These are phyloP conservation scores for Melanopsichium pennsylvanicum DNA, from an alignment of 1,284 basidiomycete genomes.

Conservation along the genomic window DNA sequence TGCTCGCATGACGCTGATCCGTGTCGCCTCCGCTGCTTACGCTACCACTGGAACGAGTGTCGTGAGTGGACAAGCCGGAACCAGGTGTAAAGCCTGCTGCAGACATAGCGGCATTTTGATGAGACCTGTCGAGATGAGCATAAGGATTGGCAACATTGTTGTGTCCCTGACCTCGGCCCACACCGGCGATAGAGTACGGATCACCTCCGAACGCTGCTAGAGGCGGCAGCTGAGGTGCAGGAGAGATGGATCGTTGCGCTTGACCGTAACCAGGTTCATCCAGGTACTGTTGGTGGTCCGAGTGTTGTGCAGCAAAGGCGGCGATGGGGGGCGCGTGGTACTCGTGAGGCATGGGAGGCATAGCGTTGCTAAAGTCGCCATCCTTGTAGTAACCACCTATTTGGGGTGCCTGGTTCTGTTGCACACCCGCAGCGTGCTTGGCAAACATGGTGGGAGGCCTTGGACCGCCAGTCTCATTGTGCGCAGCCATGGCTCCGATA, in stretches of 20 bases:
- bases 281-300: constrained; percentile 23
- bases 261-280: constrained; percentile 36
- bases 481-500: constrained; percentile 26
- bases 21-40: constrained; percentile 10
- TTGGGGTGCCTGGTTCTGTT: constrained; percentile 38
- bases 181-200: constrained; percentile 52
- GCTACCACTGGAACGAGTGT: constrained; percentile 25
- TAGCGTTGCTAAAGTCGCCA: constrained; percentile 21
- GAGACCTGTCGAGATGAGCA: constrained; percentile 56
- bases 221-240: constrained; percentile 51
- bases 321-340: constrained; percentile 32
- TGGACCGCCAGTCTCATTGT: constrained; percentile 59
- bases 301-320: constrained; percentile 26
- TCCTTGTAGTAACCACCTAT: constrained; percentile 52
- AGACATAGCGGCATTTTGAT: constrained; percentile 1
- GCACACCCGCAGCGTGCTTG: constrained; percentile 55
- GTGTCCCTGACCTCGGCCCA: constrained; percentile 38
- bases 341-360: constrained; percentile 22
- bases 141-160: constrained; percentile 59
- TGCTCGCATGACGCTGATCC: constrained; percentile 19
- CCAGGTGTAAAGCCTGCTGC: constrained; percentile 16
- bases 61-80: constrained; percentile 1
- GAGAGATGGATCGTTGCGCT: constrained; percentile 20
- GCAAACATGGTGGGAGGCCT: constrained; percentile 66
- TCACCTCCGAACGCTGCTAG: constrained; percentile 55